Conservation (phyloP, 1,284 basidiomycete species). For the Ceratobasidium papillatum region DNA sequence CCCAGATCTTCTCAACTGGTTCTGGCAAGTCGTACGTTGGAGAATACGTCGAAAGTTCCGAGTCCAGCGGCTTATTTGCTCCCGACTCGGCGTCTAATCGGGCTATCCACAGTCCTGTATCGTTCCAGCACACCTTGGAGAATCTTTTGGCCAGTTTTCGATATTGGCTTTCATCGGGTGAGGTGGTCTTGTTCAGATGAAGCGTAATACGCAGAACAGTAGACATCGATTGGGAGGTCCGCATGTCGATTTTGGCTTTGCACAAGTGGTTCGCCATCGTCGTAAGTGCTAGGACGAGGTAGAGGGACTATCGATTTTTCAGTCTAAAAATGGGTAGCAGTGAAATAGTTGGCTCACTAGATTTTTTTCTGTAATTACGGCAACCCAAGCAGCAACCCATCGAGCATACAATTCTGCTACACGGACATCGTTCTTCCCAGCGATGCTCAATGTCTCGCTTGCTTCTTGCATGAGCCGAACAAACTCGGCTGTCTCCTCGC, state of each 20-base stretch:
- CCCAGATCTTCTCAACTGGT: constrained; percentile 36
- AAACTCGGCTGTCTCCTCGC: constrained; percentile 53
- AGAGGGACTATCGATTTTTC: constrained; percentile 58
- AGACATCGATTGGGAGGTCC: constrained; percentile 56
- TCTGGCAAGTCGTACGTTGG: constrained; percentile 57
- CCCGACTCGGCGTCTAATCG: constrained; percentile 58
- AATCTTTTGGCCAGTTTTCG: constrained; percentile 60
- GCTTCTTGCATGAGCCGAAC: constrained; percentile 66
- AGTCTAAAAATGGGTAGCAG: not conserved
- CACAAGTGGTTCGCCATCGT: constrained; percentile 46
- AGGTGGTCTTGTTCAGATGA: constrained; percentile 46
- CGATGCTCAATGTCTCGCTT: constrained; percentile 63
- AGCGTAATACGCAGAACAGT: constrained; percentile 60
- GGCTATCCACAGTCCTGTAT: constrained; percentile 62
- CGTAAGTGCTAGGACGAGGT: constrained; percentile 60
- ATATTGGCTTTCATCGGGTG: constrained; percentile 53
- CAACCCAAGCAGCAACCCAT: constrained; percentile 68
- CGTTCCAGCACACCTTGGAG: constrained; percentile 50
- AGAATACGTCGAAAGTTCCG: constrained; percentile 48
- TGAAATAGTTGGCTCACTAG: constrained; percentile 59
- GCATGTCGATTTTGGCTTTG: constrained; percentile 45
- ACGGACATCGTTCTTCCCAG: constrained; percentile 42
- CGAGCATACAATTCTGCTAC: constrained; percentile 62
- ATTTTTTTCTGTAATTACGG: constrained; percentile 58
- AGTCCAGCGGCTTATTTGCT: constrained; percentile 49